Evolutionary conservation across 1,284 basidiomycete genomes (phyloP).

Genomic region (Boletellus sp.): DNA sequence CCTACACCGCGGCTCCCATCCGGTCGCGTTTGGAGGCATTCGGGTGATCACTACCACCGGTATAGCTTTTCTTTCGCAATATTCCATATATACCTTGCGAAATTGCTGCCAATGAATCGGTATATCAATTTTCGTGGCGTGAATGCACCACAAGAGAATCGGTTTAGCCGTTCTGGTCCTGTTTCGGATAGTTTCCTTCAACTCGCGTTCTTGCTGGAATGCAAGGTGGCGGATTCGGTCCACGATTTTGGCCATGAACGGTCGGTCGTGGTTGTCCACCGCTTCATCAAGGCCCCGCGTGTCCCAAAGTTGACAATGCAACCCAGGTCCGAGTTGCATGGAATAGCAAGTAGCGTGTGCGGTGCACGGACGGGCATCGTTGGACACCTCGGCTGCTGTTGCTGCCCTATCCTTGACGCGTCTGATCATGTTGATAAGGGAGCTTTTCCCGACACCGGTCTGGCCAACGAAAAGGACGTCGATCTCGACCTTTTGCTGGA

Average conservation of each 20-base stretch:
- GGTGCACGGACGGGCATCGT: conserved; percentile 21
- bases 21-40: conserved; percentile 1
- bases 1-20: conserved; percentile 20
- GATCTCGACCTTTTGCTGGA: conserved; percentile 10
- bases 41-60: conserved; percentile 24
- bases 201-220: conserved; percentile 17
- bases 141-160: conserved; percentile 27
- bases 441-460: conserved; percentile 27
- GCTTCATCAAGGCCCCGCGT: conserved; percentile 28
- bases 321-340: neutral
- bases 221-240: conserved; percentile 11
- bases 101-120: conserved; percentile 21
- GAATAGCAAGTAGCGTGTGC: conserved; percentile 9
- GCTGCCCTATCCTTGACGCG: conserved; percentile 4
- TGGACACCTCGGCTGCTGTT: conserved; percentile 18
- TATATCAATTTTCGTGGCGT: conserved; percentile 22
- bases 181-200: conserved; percentile 16
- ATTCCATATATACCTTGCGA: conserved; percentile 25
- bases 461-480: conserved; percentile 26
- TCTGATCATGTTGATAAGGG: conserved; percentile 27
- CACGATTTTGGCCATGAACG: conserved; percentile 8
- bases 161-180: conserved; percentile 13
- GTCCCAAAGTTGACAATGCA: conserved; percentile 23
- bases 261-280: conserved; percentile 5
- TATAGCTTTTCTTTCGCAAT: conserved; percentile 21